These are phyloP conservation scores for Raphidocelis subcapitata DNA, from an alignment of 139 green algal genomes.

Conservation along the genomic window DNA sequence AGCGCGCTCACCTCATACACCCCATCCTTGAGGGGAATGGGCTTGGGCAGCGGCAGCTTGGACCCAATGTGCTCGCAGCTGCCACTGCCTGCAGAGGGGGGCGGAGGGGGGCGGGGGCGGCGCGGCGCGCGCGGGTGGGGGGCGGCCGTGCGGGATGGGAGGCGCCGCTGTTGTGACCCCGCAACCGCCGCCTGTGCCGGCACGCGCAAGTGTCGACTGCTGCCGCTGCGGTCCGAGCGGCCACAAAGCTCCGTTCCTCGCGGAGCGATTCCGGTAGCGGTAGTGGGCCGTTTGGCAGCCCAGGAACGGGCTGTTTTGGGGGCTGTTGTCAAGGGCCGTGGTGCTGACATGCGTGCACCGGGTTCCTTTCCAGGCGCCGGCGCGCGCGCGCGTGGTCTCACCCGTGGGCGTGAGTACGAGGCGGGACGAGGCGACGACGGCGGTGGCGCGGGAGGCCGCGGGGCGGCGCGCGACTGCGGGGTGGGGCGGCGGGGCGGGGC, in stretches of 20 bases:
- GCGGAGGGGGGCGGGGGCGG: neutral
- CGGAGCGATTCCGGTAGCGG: neutral
- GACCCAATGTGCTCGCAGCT: conserved; percentile 35
- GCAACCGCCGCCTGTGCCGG: neutral
- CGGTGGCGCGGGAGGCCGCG: conserved; percentile 7
- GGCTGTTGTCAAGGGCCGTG: too few relatives aligned
- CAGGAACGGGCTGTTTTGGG: too few relatives aligned
- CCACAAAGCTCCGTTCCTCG: neutral
- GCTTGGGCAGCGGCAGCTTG: conserved; percentile 15
- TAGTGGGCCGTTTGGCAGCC: too few relatives aligned
- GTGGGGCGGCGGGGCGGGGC: too few relatives aligned
- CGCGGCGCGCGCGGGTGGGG: neutral
- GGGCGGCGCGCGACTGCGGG: too few relatives aligned
- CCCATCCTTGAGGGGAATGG: conserved; percentile 30
- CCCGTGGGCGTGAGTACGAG: conserved; percentile 24
- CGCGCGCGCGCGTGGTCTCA: too few relatives aligned
- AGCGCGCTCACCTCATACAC: conserved; percentile 18
- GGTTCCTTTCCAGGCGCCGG: too few relatives aligned
- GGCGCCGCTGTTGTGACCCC: neutral
- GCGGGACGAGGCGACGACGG: neutral
- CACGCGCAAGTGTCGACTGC: neutral
- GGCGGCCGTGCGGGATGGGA: neutral
- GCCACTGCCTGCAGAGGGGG: conserved; percentile 21
- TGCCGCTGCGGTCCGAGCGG: neutral
- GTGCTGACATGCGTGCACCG: too few relatives aligned